Evolutionary conservation across 257 asterid genomes (phyloP).

Genomic region (Mitragyna speciosa): DNA sequence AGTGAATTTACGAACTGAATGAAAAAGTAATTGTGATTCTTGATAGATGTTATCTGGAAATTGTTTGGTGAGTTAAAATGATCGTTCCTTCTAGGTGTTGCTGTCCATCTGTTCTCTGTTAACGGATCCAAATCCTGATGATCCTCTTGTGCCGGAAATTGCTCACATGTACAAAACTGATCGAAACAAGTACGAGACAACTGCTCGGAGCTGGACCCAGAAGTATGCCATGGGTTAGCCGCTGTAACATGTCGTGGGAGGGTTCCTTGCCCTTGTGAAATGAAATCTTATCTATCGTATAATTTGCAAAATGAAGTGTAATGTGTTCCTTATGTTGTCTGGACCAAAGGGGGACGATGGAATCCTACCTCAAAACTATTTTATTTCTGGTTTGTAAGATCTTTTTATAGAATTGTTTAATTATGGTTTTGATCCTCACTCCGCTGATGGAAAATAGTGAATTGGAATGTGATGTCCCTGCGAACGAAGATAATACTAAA

Average conservation of each 20-base stretch:
- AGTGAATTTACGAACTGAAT: background rate
- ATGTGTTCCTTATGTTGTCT: conserved; percentile 12
- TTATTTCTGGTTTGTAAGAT: conserved; percentile 21
- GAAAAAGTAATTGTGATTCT: background rate
- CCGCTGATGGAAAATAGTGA: background rate
- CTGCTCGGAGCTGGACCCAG: conserved; percentile 48
- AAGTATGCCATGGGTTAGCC: conserved; percentile 41
- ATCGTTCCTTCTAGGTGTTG: conserved; percentile 30
- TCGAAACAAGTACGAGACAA: conserved; percentile 37
- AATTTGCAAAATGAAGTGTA: conserved; percentile 18
- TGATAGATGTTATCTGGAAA: background rate
- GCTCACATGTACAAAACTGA: conserved; percentile 48
- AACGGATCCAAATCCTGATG: conserved; percentile 47
- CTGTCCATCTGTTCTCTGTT: conserved; percentile 40
- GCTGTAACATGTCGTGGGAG: conserved; percentile 2
- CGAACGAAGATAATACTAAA: background rate
- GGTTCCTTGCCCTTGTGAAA: conserved; percentile 14
- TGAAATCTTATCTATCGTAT: conserved; percentile 6
- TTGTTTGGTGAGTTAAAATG: background rate
- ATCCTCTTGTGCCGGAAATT: conserved; percentile 44
- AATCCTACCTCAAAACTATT: conserved; percentile 9
- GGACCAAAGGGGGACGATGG: conserved; percentile 15
- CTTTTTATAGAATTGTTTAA: conserved; percentile 3
- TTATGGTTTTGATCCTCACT: background rate
- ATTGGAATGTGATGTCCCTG: background rate